These are phyloP conservation scores for Canavalia ensiformis DNA, from an alignment of 306 rosid genomes.

Conservation along the genomic window DNA sequence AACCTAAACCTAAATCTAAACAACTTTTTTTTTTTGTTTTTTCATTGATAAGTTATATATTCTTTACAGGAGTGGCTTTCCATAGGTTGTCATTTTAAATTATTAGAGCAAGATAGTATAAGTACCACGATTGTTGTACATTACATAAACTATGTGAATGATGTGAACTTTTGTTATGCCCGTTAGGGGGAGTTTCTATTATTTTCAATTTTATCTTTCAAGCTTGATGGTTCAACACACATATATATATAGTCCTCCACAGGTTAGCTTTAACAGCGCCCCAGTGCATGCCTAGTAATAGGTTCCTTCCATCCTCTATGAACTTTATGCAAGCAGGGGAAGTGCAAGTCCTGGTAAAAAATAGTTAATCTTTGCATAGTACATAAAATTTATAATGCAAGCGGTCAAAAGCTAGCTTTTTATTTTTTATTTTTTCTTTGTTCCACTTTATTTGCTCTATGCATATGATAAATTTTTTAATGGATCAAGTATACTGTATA, in stretches of 20 bases:
- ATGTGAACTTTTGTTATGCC: background rate
- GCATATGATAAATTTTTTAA: too few relatives aligned
- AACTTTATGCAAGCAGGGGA: background rate
- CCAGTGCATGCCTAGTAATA: background rate
- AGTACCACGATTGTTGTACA: constrained; percentile 34
- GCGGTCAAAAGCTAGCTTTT: background rate
- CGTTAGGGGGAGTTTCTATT: background rate
- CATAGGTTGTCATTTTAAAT: constrained; percentile 25
- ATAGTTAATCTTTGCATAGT: background rate
- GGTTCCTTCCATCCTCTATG: background rate
- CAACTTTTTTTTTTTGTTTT: background rate
- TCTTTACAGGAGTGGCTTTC: constrained; percentile 34
- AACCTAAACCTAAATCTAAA: constrained; percentile 6
- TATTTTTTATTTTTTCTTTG: background rate
- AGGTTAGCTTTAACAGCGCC: background rate
- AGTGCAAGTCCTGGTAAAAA: background rate
- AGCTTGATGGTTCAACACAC: constrained; percentile 6
- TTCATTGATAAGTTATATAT: constrained; percentile 21
- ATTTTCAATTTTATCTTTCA: constrained; percentile 2
- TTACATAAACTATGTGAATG: constrained; percentile 17
- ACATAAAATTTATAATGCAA: background rate
- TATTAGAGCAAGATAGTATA: background rate
- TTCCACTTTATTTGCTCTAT: background rate
- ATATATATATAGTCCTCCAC: too few relatives aligned
- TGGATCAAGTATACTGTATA: too few relatives aligned